Conservation (phyloP, 2,329 filamentous ascomycete species). For the Didymella pinodella region DNA sequence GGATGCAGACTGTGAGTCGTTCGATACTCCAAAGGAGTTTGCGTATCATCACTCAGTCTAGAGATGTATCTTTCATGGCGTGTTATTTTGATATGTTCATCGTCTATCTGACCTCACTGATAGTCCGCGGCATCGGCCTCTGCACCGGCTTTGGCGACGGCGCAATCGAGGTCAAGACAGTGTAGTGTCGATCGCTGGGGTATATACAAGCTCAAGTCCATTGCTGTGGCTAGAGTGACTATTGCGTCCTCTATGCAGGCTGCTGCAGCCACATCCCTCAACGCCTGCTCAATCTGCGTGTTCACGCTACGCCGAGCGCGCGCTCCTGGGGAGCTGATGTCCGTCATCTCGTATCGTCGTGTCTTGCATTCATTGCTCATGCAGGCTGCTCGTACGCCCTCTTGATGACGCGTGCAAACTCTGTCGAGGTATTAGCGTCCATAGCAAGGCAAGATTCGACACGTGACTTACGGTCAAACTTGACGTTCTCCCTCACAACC, state of each 20-base stretch:
- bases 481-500: slow-evolving; percentile 94
- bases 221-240: slow-evolving; percentile 21
- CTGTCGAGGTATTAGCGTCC: slow-evolving; percentile 32
- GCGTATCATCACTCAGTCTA: not conserved
- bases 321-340: slow-evolving; percentile 10
- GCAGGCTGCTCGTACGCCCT: slow-evolving; percentile 50
- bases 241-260: slow-evolving; percentile 17
- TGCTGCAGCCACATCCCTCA: slow-evolving; percentile 15
- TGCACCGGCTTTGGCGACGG: slow-evolving; percentile 4
- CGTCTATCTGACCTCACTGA: slow-evolving; percentile 7
- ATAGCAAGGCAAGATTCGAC: not conserved
- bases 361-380: slow-evolving; percentile 31
- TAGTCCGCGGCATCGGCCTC: slow-evolving; percentile 3
- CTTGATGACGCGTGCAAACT: slow-evolving; percentile 49
- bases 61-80: not conserved
- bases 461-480: slow-evolving; percentile 71
- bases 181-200: slow-evolving; percentile 15
- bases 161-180: slow-evolving; percentile 13
- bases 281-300: slow-evolving; percentile 5
- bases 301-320: slow-evolving; percentile 11
- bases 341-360: slow-evolving; percentile 23
- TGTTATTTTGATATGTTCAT: slow-evolving; percentile 10
- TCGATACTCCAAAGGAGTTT: not conserved
- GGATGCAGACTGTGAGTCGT: too few species aligned
- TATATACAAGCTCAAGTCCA: slow-evolving; percentile 23